phyloP scores from a whole-genome alignment of 805 yeast genomes.

The Hagleromyces aurorensis region DNA sequence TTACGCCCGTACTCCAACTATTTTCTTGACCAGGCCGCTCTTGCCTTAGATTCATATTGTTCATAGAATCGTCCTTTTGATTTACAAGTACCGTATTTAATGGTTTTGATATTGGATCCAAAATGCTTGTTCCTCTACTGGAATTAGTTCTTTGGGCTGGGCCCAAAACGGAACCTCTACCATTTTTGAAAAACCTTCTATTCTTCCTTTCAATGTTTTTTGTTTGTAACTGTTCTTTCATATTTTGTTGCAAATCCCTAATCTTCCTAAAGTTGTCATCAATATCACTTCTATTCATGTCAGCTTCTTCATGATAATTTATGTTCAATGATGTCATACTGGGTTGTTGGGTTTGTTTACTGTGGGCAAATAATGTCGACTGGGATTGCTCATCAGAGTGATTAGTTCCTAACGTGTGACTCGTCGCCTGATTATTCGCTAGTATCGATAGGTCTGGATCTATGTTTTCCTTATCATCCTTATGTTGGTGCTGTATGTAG shows the following conservation, averaged over 20 bases:
- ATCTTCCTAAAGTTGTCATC: constrained; percentile 16
- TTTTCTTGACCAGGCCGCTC: too few relatives aligned
- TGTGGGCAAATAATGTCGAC: constrained; percentile 20
- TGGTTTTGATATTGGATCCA: too few relatives aligned
- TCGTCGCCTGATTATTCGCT: constrained; percentile 4
- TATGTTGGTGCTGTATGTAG: neutral
- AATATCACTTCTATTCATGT: constrained; percentile 3
- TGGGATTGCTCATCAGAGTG: constrained; percentile 16
- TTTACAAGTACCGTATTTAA: too few relatives aligned
- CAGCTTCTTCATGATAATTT: constrained; percentile 5
- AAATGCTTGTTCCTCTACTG: constrained; percentile 6
- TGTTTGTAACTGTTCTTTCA: constrained; percentile 22
- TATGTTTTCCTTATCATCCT: neutral
- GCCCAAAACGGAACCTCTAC: constrained; percentile 21
- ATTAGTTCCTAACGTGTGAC: constrained; percentile 9
- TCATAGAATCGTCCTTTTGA: too few relatives aligned
- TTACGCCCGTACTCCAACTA: too few relatives aligned
- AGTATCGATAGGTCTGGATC: constrained; percentile 3
- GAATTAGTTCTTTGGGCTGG: constrained; percentile 29
- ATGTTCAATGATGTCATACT: constrained; percentile 22
- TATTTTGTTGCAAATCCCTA: constrained; percentile 18
- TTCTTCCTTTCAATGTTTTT: constrained; percentile 21
- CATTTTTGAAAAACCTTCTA: constrained; percentile 22
- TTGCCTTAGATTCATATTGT: too few relatives aligned
- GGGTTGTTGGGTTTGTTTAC: constrained; percentile 15